Percentiles rank a stretch among this genome's conserved stretches.
Conservation (phyloP, 345 rosid species). For the Camelina laxa region DNA sequence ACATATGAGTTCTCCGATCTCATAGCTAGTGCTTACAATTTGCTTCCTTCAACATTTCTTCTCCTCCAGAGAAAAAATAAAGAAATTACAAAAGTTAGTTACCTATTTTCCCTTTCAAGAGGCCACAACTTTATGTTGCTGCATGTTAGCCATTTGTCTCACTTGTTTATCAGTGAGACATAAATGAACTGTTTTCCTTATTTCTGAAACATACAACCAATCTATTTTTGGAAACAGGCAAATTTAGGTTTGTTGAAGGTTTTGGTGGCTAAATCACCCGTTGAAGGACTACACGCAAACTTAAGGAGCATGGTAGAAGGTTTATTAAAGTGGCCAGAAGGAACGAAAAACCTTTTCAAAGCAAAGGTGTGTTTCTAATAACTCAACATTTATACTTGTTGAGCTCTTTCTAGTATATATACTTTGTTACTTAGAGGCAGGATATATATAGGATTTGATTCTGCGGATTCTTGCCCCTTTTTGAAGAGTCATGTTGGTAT, state of each 20-base stretch:
- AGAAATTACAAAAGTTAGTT: conserved; percentile 81
- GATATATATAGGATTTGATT: neutral
- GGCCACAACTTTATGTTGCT: conserved; percentile 10
- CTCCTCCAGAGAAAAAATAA: conserved; percentile 85
- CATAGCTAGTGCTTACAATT: conserved; percentile 70
- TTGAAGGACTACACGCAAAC: conserved; percentile 77
- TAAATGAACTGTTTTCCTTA: conserved; percentile 13
- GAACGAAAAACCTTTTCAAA: conserved; percentile 81
- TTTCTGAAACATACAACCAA: conserved; percentile 32
- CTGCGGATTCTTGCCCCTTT: conserved; percentile 14
- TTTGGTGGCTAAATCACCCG: conserved; percentile 87
- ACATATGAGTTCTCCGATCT: conserved; percentile 95
- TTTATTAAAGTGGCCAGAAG: conserved; percentile 84
- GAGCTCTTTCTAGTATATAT: conserved; percentile 15
- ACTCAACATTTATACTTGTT: conserved; percentile 9
- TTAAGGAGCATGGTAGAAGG: conserved; percentile 80
- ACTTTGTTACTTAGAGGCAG: conserved; percentile 5
- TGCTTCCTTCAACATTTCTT: conserved; percentile 89
- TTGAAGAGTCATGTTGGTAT: conserved; percentile 29
- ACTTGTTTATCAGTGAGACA: neutral
- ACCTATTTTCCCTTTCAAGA: conserved; percentile 23
- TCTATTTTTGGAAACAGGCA: conserved; percentile 66
- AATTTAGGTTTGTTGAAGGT: conserved; percentile 89
- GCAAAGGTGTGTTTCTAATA: conserved; percentile 67
- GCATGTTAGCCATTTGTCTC: conserved; percentile 28